Percentiles rank a stretch among this genome's conserved stretches.
phyloP scores from a whole-genome alignment of 1,284 basidiomycete species.

The Fomitopsis schrenkii region DNA sequence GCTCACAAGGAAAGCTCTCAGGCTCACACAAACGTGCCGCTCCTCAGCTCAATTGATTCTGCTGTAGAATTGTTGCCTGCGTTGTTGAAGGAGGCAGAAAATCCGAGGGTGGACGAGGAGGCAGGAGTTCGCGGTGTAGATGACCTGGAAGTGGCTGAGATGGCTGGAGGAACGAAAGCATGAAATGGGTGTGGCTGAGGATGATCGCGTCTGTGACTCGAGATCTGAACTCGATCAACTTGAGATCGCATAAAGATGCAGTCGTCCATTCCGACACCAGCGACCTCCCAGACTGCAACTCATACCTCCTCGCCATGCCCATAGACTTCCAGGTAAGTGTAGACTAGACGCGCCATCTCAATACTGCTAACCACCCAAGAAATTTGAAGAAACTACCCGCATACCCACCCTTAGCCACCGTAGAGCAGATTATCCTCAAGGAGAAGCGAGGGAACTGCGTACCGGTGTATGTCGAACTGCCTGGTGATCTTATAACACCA shows the following conservation, averaged over 20 bases:
- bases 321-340: constrained; percentile 50
- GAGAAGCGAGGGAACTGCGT: constrained; percentile 88
- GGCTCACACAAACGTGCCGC: no score
- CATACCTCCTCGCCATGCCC: constrained; percentile 33
- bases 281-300: not conserved
- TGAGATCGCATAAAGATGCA: constrained; percentile 2
- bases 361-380: not conserved
- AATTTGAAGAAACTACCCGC: constrained; percentile 54
- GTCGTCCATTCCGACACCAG: not conserved
- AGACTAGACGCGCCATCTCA: not conserved
- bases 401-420: constrained; percentile 60
- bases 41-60: no score
- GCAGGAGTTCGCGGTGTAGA: not conserved
- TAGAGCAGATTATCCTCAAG: constrained; percentile 70
- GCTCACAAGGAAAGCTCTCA: no score
- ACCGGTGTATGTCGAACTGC: constrained; percentile 89
- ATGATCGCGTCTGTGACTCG: not conserved
- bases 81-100: no score
- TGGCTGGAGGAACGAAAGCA: no score
- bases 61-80: no score
- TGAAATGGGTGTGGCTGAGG: not conserved
- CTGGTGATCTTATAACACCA: constrained; percentile 95
- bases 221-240: constrained; percentile 2
- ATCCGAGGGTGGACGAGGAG: no score
- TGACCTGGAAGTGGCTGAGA: not conserved